phyloP scores from a whole-genome alignment of 2,329 filamentous ascomycete species.

The Aspergillus floridensis region DNA sequence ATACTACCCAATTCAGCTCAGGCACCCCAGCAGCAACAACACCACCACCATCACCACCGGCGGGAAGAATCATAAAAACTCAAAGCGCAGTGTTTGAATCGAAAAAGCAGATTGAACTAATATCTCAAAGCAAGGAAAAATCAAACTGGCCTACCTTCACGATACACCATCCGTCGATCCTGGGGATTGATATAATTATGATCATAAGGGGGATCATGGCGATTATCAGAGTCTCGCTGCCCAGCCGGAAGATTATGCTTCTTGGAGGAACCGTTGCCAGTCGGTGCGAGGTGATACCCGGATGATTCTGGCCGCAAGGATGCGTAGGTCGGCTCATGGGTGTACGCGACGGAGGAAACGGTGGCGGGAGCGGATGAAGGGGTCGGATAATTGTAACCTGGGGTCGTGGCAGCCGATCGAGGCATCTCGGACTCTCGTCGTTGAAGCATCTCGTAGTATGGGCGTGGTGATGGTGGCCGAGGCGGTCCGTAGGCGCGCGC shows the following conservation, averaged over 20 bases:
- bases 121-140: conserved; percentile 5
- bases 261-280: conserved; percentile 21
- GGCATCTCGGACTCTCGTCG: conserved; percentile 15
- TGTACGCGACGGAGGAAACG: conserved; percentile 11
- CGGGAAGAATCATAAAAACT: not conserved
- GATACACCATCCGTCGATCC: conserved; percentile 21
- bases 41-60: not conserved
- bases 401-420: conserved; percentile 9
- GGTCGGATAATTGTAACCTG: conserved; percentile 14
- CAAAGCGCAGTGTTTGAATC: too few relatives aligned
- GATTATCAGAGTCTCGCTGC: conserved; percentile 11
- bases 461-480: conserved; percentile 4
- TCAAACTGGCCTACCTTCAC: conserved; percentile 26
- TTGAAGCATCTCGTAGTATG: conserved; percentile 9
- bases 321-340: conserved; percentile 20
- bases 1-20: not conserved
- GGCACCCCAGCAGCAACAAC: not conserved
- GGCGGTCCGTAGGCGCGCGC: conserved; percentile 11
- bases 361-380: conserved; percentile 8
- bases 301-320: conserved; percentile 22
- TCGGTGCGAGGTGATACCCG: conserved; percentile 22
- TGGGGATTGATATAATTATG: conserved; percentile 15
- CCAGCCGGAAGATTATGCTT: conserved; percentile 19
- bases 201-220: conserved; percentile 5
- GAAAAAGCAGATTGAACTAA: not conserved